A percentile compares a stretch with the other conserved stretches of the same genome.
Evolutionary conservation across 768 basidiomycete genomes (phyloP).

Genomic region (Boletus rubescentipes): DNA sequence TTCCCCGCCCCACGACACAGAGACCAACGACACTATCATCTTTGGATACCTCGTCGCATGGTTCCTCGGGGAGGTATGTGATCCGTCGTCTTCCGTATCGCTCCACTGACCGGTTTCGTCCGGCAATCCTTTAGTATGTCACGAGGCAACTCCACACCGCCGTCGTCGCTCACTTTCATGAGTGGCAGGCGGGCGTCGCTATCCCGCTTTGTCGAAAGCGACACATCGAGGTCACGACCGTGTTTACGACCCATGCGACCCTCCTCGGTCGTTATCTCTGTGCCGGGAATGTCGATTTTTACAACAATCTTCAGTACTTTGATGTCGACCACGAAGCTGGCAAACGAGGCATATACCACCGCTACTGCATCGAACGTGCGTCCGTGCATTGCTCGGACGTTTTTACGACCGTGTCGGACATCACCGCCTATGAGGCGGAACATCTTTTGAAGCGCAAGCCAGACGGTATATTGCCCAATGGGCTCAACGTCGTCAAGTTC

Average conservation of each 20-base stretch:
- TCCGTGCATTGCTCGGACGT: constrained; percentile 96
- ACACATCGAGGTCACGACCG: constrained; percentile 96
- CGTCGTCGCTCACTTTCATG: constrained; percentile 97
- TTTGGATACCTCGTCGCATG: constrained; percentile 98
- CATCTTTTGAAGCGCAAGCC: constrained; percentile 96
- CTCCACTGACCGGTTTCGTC: constrained; percentile 7
- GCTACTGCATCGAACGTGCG: constrained; percentile 96
- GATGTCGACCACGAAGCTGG: constrained; percentile 99
- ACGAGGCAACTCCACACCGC: constrained; percentile 78
- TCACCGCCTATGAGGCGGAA: constrained; percentile 97
- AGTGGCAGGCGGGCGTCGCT: constrained; percentile 98
- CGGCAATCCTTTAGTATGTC: constrained; percentile 57
- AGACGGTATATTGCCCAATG: constrained; percentile 96
- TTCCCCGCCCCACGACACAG: constrained; percentile 92
- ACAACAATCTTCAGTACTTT: constrained; percentile 99
- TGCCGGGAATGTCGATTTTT: constrained; percentile 97
- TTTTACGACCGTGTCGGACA: constrained; percentile 97
- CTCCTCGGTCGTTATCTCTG: constrained; percentile 98
- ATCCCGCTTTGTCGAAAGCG: constrained; percentile 94
- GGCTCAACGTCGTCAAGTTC: constrained; percentile 98
- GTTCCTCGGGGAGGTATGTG: constrained; percentile 95
- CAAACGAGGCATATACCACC: constrained; percentile 97
- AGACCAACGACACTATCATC: constrained; percentile 97
- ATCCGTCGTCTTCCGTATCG: constrained; percentile 9
- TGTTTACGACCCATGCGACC: constrained; percentile 98